Base-by-base conservation (phyloP, 2,329 filamentous ascomycete genomes). In the Chrysosporium keratinophilum region DNA sequence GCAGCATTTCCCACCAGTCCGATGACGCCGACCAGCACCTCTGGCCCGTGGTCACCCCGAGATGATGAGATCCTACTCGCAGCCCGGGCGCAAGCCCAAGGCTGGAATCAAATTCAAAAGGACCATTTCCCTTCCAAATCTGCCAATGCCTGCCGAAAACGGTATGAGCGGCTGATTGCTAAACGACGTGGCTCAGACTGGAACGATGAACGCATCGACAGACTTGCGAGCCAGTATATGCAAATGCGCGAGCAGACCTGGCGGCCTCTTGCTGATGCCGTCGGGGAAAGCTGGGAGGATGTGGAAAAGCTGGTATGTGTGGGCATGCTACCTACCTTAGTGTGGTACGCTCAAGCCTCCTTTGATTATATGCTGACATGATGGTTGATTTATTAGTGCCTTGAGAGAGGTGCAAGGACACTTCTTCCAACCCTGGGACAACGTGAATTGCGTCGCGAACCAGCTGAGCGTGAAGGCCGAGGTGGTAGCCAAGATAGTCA, bases 71-170 rank as follows among this genome's bases (percentile, higher is more conserved):
- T 80, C 37, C 78, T 95, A 42, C 75, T 91, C 58, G 72, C 75
- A 42, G 86, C 87, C 14, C 80, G 88, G 51, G 80, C 84, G 46
- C 80, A 83, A 63, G 85, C 86, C 20, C 78, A 89, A 66, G 91
- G 90, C 70, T 95, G 88, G 88, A 79, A 80, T 52, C 84, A 87
- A 62, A 93, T 94, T 65, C 83, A 88, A 62, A 76, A 77, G 57
- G 80, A 78, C 57, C 81, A 88, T 70, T 95, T 95, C 67, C 85
- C 84, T 1, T 76, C 71, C 66, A 95, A 95, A 74, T 78, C 77
- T 11, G 71, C 84, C 55, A 93, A 93, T 67, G 89, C 89, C 15
- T 95, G 88, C 71, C 86, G 88, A 59, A 95, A 95, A 73, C 81
- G 88, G 53, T 88, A 94, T 63, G 88, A 95, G 71, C 79, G 88